Evolutionary conservation across 805 yeast genomes (phyloP), one percentile per base, ranked within the genome.

Genomic region (Zygosaccharomyces siamensis): DNA sequence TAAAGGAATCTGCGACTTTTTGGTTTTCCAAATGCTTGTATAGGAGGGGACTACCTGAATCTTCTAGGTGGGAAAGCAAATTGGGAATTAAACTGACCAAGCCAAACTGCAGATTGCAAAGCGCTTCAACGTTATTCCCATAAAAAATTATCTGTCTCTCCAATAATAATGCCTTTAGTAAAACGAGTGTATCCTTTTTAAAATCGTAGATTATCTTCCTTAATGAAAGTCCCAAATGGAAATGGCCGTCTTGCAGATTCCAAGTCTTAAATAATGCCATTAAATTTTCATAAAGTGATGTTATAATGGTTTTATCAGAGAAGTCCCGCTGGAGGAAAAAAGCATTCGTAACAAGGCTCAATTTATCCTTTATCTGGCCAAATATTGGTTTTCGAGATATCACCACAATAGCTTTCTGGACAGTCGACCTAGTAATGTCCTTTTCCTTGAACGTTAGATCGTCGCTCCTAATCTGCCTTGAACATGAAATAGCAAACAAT

Each of bases 401-500:
- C 33, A 93, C 83, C 4, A 93, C 96, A 26, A 93, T 79, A 0
- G 96, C 84, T 61, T 93, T 93, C 60, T 93, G 99, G 2, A 93
- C 90, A 0, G 89, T 82, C 1, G 96, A 85, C 48, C 99, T 73
- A 0, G 95, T 87, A 26, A 86, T 78, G 50, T 85, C 89, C 11
- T 77, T 75, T 46, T 79, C 75, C 46, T 76, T 72, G 48, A 72
- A 75, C 3, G 77, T 62, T 48, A 92, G 70, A 26, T 83, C 84
- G 26, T 77, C 75, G 0, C 86, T 72, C 37, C 78, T 73, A 37
- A 92, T 76, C 67, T 92, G 98, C 33, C 96, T 76, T 26, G 90
- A 88, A 69, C 99, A 93, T 0, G 96, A 84, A 53, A 96, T 87
- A 1, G 96, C 99, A 73, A 93, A 93, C n/a, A 89, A 67, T 0